Conservation (phyloP, 768 basidiomycete species). For the Royoungia palumana region DNA sequence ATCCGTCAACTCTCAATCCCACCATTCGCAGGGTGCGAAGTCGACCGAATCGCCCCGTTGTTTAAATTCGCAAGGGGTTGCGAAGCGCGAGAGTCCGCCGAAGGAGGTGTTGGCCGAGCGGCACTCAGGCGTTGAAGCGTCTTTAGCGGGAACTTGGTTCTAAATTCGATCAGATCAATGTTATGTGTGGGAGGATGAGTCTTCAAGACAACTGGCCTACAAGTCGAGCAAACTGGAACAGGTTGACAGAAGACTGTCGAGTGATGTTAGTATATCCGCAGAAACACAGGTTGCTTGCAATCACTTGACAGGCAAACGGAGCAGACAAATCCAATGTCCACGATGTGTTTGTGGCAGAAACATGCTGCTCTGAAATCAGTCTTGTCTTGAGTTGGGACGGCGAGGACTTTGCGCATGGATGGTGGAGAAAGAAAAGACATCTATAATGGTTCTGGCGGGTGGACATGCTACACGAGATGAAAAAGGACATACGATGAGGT, state of each 20-base stretch:
- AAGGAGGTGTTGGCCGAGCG: conserved; percentile 42
- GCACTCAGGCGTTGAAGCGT: conserved; percentile 80
- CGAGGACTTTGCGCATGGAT: conserved; percentile 69
- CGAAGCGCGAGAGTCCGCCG: conserved; percentile 26
- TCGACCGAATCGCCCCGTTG: conserved; percentile 26
- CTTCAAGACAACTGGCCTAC: conserved; percentile 57
- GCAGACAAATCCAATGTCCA: conserved; percentile 96
- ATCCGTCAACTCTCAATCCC: conserved; percentile 15
- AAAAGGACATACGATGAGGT: conserved; percentile 61
- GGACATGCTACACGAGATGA: not conserved
- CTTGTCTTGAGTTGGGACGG: conserved; percentile 89
- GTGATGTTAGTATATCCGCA: conserved; percentile 8
- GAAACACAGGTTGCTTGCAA: conserved; percentile 27
- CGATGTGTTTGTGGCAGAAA: conserved; percentile 96
- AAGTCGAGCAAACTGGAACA: conserved; percentile 90
- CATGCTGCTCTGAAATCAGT: conserved; percentile 97
- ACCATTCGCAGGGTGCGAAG: conserved; percentile 15
- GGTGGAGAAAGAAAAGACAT: conserved; percentile 79
- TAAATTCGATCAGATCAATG: conserved; percentile 29
- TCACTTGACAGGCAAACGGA: conserved; percentile 96
- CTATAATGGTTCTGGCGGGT: conserved; percentile 38
- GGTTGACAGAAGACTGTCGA: conserved; percentile 87
- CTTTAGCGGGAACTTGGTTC: conserved; percentile 94
- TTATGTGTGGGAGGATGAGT: not conserved
- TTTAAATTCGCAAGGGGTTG: conserved; percentile 35